phyloP scores from a whole-genome alignment of 2,329 filamentous ascomycete species.

The Monosporascus sp. region DNA sequence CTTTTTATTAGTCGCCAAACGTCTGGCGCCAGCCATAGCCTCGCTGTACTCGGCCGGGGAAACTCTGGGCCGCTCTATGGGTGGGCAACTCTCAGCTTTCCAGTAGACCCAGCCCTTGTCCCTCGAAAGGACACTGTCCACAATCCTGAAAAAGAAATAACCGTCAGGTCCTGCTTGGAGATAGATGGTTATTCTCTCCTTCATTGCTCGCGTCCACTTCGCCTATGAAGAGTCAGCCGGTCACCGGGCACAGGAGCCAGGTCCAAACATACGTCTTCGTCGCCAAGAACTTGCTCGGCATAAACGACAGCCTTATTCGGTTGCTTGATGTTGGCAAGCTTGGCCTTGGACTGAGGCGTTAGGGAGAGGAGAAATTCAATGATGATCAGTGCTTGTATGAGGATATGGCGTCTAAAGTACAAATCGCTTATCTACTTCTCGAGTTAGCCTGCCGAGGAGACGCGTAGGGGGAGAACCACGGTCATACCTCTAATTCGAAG shows the following conservation, averaged over 20 bases:
- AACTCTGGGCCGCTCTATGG: slow-evolving; percentile 73
- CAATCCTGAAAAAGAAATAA: slow-evolving; percentile 91
- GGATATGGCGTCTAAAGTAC: slow-evolving; percentile 87
- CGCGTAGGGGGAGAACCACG: not conserved
- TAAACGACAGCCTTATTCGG: slow-evolving; percentile 89
- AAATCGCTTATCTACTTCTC: slow-evolving; percentile 73
- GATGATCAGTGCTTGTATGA: slow-evolving; percentile 91
- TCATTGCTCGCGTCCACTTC: slow-evolving; percentile 79
- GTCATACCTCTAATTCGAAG: slow-evolving; percentile 81
- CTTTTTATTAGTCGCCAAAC: slow-evolving; percentile 65
- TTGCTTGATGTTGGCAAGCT: slow-evolving; percentile 58
- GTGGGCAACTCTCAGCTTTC: slow-evolving; percentile 91
- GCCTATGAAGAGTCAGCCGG: slow-evolving; percentile 42
- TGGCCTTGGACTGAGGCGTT: slow-evolving; percentile 75
- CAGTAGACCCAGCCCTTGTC: slow-evolving; percentile 99
- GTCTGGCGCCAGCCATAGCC: slow-evolving; percentile 61
- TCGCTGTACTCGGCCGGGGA: slow-evolving; percentile 62
- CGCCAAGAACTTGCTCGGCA: slow-evolving; percentile 64
- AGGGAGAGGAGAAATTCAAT: slow-evolving; percentile 94
- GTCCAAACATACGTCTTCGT: slow-evolving; percentile 67
- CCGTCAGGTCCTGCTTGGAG: slow-evolving; percentile 76
- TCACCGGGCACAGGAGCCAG: not conserved
- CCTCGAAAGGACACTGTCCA: slow-evolving; percentile 88
- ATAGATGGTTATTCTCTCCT: slow-evolving; percentile 73
- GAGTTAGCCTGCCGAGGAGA: slow-evolving; percentile 15